These are phyloP conservation scores for Paramecium octaurelia DNA, from an alignment of 73 alveolate species.

Conservation along the genomic window DNA sequence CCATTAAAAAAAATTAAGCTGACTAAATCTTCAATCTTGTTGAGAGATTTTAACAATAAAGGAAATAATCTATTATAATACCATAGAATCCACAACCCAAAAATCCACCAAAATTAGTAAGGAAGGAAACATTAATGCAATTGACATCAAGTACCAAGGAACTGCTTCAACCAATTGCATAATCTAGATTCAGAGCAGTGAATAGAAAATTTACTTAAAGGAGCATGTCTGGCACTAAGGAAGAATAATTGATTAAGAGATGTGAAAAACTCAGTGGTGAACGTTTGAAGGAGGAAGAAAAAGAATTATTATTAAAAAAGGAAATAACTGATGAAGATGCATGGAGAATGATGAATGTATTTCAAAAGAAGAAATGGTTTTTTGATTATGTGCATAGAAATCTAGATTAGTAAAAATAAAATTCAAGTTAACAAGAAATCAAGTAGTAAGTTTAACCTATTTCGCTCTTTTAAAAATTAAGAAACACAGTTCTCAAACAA, in stretches of 20 bases:
- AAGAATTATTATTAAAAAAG: neutral
- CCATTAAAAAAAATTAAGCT: neutral
- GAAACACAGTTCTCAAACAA: neutral
- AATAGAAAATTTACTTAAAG: neutral
- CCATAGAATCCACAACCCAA: neutral
- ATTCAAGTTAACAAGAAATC: neutral
- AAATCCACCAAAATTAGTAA: neutral
- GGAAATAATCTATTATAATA: neutral
- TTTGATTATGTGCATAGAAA: slow-evolving; percentile 12
- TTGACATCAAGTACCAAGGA: slow-evolving; percentile 25
- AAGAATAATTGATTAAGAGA: neutral
- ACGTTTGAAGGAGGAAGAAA: neutral
- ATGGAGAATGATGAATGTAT: slow-evolving; percentile 7
- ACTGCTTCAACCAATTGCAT: neutral
- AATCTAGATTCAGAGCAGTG: neutral
- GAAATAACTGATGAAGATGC: slow-evolving; percentile 4
- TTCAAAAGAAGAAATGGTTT: slow-evolving; percentile 39
- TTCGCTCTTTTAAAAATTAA: neutral
- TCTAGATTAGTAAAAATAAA: neutral
- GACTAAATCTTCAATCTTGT: neutral
- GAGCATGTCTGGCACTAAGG: neutral
- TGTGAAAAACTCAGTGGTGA: slow-evolving; percentile 4
- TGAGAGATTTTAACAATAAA: neutral
- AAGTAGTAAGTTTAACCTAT: neutral
- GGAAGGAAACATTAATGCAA: slow-evolving; percentile 13